These are phyloP conservation scores for Clavispora carvajalis DNA, from an alignment of 805 yeast genomes.

Conservation along the genomic window DNA sequence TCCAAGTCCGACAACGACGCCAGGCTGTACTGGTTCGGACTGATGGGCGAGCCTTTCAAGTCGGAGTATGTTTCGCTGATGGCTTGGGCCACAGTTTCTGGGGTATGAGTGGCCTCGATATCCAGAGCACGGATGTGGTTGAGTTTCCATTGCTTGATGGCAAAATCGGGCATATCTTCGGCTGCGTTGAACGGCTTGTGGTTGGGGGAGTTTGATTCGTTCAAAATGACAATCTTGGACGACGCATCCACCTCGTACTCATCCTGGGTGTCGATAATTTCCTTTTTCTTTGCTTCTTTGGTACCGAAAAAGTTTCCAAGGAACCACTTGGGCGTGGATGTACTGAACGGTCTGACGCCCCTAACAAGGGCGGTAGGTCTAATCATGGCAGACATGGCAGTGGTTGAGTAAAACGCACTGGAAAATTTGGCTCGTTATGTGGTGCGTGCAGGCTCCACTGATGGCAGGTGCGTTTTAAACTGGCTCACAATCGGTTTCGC, in stretches of 20 bases:
- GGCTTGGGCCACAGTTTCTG: constrained; percentile 19
- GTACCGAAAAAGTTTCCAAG: constrained; percentile 32
- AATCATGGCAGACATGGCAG: neutral
- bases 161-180: constrained; percentile 32
- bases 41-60: constrained; percentile 15
- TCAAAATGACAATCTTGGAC: constrained; percentile 32
- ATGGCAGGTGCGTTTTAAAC: no score
- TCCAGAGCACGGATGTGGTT: constrained; percentile 19
- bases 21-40: constrained; percentile 4
- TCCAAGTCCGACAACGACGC: constrained; percentile 30
- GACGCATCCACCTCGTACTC: constrained; percentile 28
- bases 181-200: constrained; percentile 20
- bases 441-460: neutral
- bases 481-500: no score
- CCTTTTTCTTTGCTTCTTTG: constrained; percentile 26
- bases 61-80: constrained; percentile 22
- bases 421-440: neutral
- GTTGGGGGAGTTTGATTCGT: constrained; percentile 30
- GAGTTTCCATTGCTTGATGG: constrained; percentile 33
- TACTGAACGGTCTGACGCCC: constrained; percentile 4
- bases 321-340: constrained; percentile 17
- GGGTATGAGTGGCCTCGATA: constrained; percentile 24
- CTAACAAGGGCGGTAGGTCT: neutral
- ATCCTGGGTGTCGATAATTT: constrained; percentile 35
- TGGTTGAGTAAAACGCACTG: neutral